These are phyloP conservation scores for Miscanthus sacchariflorus DNA, from an alignment of 202 grass and related monocot genomes.

Conservation along the genomic window DNA sequence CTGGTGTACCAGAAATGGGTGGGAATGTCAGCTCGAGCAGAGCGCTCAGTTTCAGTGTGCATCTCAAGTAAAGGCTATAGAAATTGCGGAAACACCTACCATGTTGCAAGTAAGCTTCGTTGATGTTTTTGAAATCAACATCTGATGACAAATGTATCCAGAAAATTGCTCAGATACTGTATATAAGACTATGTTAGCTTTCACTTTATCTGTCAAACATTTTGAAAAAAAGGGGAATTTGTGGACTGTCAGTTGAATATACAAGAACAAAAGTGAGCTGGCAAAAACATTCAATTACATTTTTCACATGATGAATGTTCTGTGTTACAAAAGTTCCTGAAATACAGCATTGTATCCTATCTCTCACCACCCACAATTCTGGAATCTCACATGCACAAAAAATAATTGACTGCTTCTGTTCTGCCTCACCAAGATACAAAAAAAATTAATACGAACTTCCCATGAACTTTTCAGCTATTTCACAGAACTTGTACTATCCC, in stretches of 20 bases:
- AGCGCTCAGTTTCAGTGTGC: conserved; percentile 61
- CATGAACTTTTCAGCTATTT: conserved; percentile 25
- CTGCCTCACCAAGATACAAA: conserved; percentile 38
- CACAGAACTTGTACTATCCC: neutral
- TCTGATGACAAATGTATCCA: conserved; percentile 5
- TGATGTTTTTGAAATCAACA: neutral
- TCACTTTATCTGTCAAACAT: neutral
- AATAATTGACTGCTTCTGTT: conserved; percentile 36
- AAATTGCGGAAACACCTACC: conserved; percentile 1
- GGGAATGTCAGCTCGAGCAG: conserved; percentile 26
- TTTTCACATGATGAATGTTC: conserved; percentile 37
- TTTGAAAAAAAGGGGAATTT: neutral
- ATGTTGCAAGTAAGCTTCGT: neutral
- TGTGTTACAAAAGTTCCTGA: conserved; percentile 46
- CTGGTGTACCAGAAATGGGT: neutral
- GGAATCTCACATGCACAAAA: conserved; percentile 46
- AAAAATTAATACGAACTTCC: conserved; percentile 8
- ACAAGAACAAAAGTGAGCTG: neutral
- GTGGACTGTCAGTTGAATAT: conserved; percentile 3
- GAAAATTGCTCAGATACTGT: neutral
- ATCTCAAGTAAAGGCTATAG: conserved; percentile 54
- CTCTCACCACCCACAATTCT: conserved; percentile 15
- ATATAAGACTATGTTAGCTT: neutral
- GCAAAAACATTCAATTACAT: conserved; percentile 38
- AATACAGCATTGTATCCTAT: conserved; percentile 38